Base-by-base conservation (phyloP, 192 early-diverging fungal species). In the Gaertneriomyces sp. region DNA sequence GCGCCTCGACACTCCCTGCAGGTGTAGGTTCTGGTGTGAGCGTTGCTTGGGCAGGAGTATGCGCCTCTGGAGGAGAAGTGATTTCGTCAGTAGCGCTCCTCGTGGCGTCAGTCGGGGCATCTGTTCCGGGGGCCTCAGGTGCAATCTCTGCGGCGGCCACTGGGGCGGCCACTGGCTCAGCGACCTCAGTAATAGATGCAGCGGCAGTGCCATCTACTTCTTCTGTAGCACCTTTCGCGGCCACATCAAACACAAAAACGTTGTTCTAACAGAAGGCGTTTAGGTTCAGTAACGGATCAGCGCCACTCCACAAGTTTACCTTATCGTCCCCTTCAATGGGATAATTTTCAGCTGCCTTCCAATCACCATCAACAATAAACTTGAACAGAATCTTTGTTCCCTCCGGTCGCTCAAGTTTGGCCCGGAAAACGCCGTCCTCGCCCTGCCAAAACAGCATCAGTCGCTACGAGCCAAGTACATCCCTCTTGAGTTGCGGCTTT, bases 341-440 rank as follows among this genome's bases (percentile, higher is more conserved):
- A 45, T 69, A 69, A 50, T 61, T 69, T 6, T 20, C 42, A 12
- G 47, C 68, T 43, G 50, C 62, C 49, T 33, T 51, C 68, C 68
- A 69, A 14, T 54, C 68, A 19, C 45, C 68, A 51, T 69, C 60
- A 33, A 69, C 68, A 25, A 69, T 60, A 44, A 69, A 69, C 42
- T 69, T 69, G 60, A 69, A 69, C 1, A 44, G 9, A 43, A 69
- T 69, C 53, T 69, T 69, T 33, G 57, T 60, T 20, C 57, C 52
- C 5, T 45, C 50, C 40, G 68, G 60, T 17, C 43, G 58, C 20
- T 69, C 60, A 10, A 69, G 19, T 16, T 44, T 60, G 11, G 58
- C 68, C 7, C 68, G 68, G 53, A 62, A 61, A 19, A 69, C 45
- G n/a, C 68, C 68, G 44, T 69, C 68, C n/a, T 69, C 68, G 42